Base-by-base conservation (phyloP, 192 early-diverging fungal genomes). In the Coemansia sp. region DNA sequence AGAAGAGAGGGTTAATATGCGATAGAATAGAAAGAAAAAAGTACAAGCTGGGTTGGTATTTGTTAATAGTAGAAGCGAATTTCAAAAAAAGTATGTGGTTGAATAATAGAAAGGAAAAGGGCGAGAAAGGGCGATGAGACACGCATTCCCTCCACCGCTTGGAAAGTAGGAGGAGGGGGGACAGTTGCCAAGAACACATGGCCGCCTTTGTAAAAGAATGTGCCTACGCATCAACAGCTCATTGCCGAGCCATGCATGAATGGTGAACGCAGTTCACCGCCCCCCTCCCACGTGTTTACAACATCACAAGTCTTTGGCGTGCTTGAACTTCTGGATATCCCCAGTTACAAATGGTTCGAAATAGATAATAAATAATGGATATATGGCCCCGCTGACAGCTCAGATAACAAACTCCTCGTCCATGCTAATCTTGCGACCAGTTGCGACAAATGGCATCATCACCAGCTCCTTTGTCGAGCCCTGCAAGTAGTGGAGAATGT, bases 391-490 rank as follows among this genome's bases (percentile, higher is more conserved):
- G 20, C 18, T 34, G 3, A 5, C n/a, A 3, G 24, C 44, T 75
- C 61, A 84, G 18, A 84, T 70, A 49, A 70, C 65, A 43, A 85
- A 76, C 74, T 68, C 68, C n/a, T 80, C 79, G 65, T 79, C 69
- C 79, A 87, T 78, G 55, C 66, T 55, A 40, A 87, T 72, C 70
- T 75, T 76, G 64, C 85, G 79, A 5, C 82, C 85, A 1, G 76
- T 76, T 15, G 82, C 80, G 52, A 87, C 67, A 43, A 84, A 84
- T 36, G 85, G 85, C 62, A 82, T 77, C 78, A 84, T 84, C 36
- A 60, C 72, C 38, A 76, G 72, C 38, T 76, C 69, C 53, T 62
- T 70, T 0, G 75, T 64, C 57, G 58, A 62, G 53, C 65, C 61
- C 58, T 79, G 73, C 62, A 85, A 22, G 31, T 74, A 78, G 38